Evolutionary conservation across 75 land plant species (phyloP).

Genomic region (Azolla pinnata): DNA sequence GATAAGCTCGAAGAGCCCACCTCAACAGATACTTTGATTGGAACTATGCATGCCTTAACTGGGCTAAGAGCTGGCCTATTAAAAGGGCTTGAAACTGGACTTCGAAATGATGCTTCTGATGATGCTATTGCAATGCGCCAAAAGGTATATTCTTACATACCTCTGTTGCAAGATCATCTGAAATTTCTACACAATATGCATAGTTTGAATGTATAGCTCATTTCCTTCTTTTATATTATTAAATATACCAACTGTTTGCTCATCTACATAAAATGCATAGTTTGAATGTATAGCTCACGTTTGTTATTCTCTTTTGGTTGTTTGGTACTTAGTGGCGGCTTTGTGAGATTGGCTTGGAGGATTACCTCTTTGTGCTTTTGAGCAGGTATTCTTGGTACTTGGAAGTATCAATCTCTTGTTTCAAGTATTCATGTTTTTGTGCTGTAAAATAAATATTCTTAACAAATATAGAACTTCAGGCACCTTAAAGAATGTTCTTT

Average conservation of each 20-base stretch:
- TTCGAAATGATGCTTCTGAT: conserved; percentile 97
- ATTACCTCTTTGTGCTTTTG: conserved; percentile 78
- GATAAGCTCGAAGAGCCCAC: conserved; percentile 32
- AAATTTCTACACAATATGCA: too few relatives aligned
- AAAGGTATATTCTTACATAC: conserved; percentile 35
- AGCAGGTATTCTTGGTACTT: conserved; percentile 54
- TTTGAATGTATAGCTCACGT: too few relatives aligned
- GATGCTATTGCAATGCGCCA: conserved; percentile 93
- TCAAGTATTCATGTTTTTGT: background rate
- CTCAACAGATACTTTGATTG: conserved; percentile 27
- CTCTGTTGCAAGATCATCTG: too few relatives aligned
- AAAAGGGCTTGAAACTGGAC: conserved; percentile 89
- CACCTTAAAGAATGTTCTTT: too few relatives aligned
- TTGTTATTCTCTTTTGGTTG: background rate
- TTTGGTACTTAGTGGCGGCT: conserved; percentile 68
- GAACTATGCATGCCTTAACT: conserved; percentile 52
- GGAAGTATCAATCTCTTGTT: background rate
- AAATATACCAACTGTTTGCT: too few relatives aligned
- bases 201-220: too few relatives aligned
- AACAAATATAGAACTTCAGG: too few relatives aligned
- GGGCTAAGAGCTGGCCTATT: conserved; percentile 49
- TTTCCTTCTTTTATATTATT: too few relatives aligned
- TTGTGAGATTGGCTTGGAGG: conserved; percentile 94
- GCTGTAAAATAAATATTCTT: too few relatives aligned
- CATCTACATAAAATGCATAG: too few relatives aligned